phyloP scores from a whole-genome alignment of 345 rosid genomes.

The Dipteronia dyeriana region DNA sequence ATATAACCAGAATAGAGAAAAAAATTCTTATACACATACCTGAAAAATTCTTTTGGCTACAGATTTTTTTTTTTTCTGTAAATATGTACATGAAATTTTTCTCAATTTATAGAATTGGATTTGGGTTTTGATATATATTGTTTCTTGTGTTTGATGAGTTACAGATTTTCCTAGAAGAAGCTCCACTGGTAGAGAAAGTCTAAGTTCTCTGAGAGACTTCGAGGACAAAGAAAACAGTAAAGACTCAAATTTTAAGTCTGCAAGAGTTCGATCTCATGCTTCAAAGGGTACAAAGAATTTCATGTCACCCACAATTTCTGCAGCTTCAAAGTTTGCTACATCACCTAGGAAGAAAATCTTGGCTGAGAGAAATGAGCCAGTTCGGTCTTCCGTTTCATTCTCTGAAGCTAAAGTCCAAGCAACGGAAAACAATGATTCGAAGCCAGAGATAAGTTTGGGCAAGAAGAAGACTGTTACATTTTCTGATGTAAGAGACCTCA shows the following conservation, averaged over 20 bases:
- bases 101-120: not conserved
- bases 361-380: constrained; percentile 55
- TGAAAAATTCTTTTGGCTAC: not conserved
- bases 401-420: constrained; percentile 39
- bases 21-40: not conserved
- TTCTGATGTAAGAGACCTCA: constrained; percentile 30
- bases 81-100: no score
- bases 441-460: constrained; percentile 17
- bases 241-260: constrained; percentile 36
- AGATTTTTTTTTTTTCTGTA: no score
- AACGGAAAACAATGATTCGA: constrained; percentile 35
- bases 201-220: constrained; percentile 33
- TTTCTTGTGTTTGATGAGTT: constrained; percentile 1
- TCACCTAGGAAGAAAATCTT: constrained; percentile 80
- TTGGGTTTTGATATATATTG: not conserved
- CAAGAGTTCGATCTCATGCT: constrained; percentile 37
- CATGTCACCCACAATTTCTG: constrained; percentile 90
- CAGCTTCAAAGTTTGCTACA: constrained; percentile 68
- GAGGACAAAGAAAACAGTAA: constrained; percentile 71
- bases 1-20: no score
- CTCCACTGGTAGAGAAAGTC: constrained; percentile 45
- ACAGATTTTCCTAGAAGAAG: constrained; percentile 48
- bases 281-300: constrained; percentile 64
- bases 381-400: constrained; percentile 45
- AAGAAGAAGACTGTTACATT: constrained; percentile 27